A percentile compares a stretch with the other conserved stretches of the same genome.
Conservation (phyloP, 2,329 filamentous ascomycete genomes). For the Conoideocrella luteorostrata region DNA sequence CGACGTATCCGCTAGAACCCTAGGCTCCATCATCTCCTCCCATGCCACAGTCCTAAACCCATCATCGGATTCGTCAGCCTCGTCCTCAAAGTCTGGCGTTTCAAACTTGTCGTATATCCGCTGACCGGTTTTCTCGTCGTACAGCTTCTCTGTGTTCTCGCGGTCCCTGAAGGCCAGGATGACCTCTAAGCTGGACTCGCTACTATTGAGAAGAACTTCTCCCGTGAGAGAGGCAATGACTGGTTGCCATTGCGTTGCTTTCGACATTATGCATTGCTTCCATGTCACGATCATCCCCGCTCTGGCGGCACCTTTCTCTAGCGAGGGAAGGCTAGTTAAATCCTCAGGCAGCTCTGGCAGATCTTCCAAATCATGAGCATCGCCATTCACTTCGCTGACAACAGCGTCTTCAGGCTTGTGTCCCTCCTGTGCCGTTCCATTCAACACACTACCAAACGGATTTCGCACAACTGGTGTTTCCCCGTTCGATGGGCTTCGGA, state of each 20-base stretch:
- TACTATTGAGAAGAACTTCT: conserved; percentile 50
- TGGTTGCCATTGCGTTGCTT: conserved; percentile 60
- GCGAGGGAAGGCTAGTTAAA: conserved; percentile 41
- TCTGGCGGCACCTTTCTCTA: conserved; percentile 42
- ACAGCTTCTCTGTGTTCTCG: conserved; percentile 48
- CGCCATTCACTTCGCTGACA: neutral
- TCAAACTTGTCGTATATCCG: conserved; percentile 75
- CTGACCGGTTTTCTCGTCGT: conserved; percentile 62
- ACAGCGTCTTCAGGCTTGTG: neutral
- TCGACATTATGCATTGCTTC: conserved; percentile 56
- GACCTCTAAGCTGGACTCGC: conserved; percentile 49
- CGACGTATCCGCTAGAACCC: conserved; percentile 45
- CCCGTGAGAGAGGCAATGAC: conserved; percentile 59
- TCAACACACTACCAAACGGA: neutral
- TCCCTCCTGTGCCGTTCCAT: conserved; percentile 5
- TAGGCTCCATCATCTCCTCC: conserved; percentile 60
- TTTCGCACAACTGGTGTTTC: conserved; percentile 8
- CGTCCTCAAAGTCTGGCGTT: conserved; percentile 57
- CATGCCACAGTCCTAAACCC: conserved; percentile 56
- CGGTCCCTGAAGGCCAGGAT: conserved; percentile 65
- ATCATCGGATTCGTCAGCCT: conserved; percentile 53
- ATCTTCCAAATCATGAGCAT: conserved; percentile 38
- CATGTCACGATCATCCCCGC: conserved; percentile 62
- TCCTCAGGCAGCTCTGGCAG: conserved; percentile 57
- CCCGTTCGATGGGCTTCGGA: conserved; percentile 18